A percentile compares a stretch with the other conserved stretches of the same genome.
Conservation (phyloP, 2,329 filamentous ascomycete genomes). For the Colletotrichum lini region DNA sequence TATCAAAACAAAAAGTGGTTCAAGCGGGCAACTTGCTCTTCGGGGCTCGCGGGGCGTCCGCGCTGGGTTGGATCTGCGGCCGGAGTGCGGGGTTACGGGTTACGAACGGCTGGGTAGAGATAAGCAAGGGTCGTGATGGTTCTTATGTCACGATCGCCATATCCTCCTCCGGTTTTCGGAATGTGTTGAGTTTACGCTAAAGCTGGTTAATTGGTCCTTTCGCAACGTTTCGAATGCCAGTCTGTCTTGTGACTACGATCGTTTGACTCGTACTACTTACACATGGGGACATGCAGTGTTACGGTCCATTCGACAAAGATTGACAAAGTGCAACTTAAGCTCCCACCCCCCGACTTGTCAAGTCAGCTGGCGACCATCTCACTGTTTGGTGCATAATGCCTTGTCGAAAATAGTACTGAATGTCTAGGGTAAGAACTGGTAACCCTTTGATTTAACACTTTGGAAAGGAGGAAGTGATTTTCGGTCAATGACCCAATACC, state of each 20-base stretch:
- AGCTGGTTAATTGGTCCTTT: background rate
- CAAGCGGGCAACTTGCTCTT: constrained; percentile 19
- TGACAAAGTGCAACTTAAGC: no score
- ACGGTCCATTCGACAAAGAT: no score
- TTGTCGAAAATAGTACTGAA: no score
- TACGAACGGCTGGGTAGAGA: constrained; percentile 5
- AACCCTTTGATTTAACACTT: no score
- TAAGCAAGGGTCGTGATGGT: constrained; percentile 35
- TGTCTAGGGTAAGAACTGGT: no score
- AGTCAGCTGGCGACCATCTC: no score
- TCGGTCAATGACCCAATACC: no score
- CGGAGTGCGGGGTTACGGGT: constrained; percentile 9
- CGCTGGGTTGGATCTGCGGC: constrained; percentile 11
- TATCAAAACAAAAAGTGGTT: background rate
- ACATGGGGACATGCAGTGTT: no score
- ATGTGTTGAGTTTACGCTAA: background rate
- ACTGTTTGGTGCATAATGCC: no score
- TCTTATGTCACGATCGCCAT: background rate
- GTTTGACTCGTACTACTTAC: background rate
- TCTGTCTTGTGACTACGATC: no score
- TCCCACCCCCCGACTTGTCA: no score
- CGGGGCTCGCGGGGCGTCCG: background rate
- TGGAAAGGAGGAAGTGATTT: no score
- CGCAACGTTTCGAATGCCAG: background rate
- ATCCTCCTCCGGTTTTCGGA: constrained; percentile 22